Base-by-base conservation (phyloP, 1,284 basidiomycete species). In the Marasmius tenuissimus region DNA sequence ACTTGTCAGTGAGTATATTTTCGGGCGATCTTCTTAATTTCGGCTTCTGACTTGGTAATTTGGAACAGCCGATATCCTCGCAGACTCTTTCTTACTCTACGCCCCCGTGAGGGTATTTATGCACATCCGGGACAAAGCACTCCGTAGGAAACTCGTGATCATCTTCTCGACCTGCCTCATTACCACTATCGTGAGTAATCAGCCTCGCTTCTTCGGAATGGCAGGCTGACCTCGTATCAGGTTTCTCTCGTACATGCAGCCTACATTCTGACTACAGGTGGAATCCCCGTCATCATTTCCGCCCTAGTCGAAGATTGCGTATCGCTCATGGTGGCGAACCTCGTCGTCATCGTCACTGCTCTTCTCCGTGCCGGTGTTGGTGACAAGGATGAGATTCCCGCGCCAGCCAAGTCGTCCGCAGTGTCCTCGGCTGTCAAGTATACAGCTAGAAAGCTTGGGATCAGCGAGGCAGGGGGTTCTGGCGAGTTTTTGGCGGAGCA, bases 181-280 rank as follows among this genome's bases (percentile, higher is more conserved):
- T 16, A 78, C 76, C 4, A 78, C 76, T 2, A 69, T 77, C 53
- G 57, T 59, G 27, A 48, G 57, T 49, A 14, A 2, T 56, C 22
- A 10, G 16, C 18, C 18, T 37, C 33, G 22, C 39, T 57, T 20
- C 4, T 22, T 33, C n/a, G 18, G 18, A 27, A n/a, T 33, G 9
- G 12, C 18, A 7, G 2, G 10, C 4, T 39, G 1, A 16, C 38
- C 16, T 16, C 18, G 9, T 3, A 47, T 11, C 56, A 62, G 61
- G 78, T 78, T 9, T 77, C 77, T n/a, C 68, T 80, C 47, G 75
- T 79, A 3, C 78, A 80, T 58, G 75, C 73, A 1, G 68, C 68
- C 2, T 74, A 73, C 61, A 77, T 79, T 59, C 66, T 80, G 58
- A 69, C 64, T 20, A 62, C 59, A 27, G 72, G 71, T 33, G 75